Base-by-base conservation (phyloP, 208 protist species). In the Naegleria gruberi region DNA sequence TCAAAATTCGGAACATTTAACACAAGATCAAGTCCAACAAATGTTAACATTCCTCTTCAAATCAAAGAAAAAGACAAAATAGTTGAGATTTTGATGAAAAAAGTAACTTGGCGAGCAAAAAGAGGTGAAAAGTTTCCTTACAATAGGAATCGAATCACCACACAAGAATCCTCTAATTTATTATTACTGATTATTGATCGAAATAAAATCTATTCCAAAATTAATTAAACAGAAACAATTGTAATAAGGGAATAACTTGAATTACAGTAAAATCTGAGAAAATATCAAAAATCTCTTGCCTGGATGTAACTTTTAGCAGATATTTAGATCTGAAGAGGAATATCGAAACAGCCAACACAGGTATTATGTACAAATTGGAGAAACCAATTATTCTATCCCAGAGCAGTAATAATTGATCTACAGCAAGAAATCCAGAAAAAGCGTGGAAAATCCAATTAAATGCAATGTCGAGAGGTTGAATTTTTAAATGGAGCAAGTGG, bases 331-430 rank as follows among this genome's bases (percentile, higher is more conserved):
- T 65, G 46, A 90, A 93, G 7, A 87, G 26, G 83, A 93, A 93
- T 0, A 93, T 82, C 30, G 92, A 90, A 46, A 91, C 92, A 8
- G 92, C 90, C 45, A 93, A 37, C n/a, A 93, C 19, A 6, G 92
- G 89, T 8, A 93, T 6, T 8, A 93, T 51, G 23, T 43, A 84
- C 42, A 93, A 57, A 30, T 42, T 82, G 1, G 93, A 92, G 45
- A 93, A 93, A 23, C 82, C 91, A 6, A 93, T 81, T 19, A 93
- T 91, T 30, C 92, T 4, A 86, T 93, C 92, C 92, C 92, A 93
- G 15, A 93, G 41, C 17, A 93, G 30, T 40, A 93, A 90, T 34
- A 93, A 26, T 90, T 92, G 91, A 37, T 92, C 91, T 19, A 91
- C 47, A 19, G 73, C 26, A 7, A 93, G 55, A 90, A 83, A 92